Base-by-base conservation (phyloP, 2,329 filamentous ascomycete genomes). In the Magnaporthales sp. region DNA sequence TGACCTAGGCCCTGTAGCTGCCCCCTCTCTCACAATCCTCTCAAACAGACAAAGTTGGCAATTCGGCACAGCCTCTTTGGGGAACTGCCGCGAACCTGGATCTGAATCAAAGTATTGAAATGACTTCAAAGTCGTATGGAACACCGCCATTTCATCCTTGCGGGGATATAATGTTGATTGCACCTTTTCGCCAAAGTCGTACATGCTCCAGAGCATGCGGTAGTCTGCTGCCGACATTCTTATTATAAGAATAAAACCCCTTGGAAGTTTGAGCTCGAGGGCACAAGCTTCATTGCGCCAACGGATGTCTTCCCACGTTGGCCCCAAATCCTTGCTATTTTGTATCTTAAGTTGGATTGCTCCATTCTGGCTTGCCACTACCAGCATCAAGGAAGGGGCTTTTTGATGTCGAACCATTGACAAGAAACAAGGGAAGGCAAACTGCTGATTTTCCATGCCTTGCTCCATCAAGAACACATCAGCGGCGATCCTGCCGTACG, bases 101-200 rank as follows among this genome's bases (percentile, higher is more conserved):
- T 87, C 85, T 1, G 88, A 83, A 73, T 96, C 92, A 73, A 92
- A 89, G 74, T 94, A 95, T 72, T 94, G 91, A 70, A 96, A 92
- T 29, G 89, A 85, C 61, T 86, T 86, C 9, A 97, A 79, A 1
- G 85, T 88, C 8, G 86, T 84, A 71, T 89, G 86, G 74, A 91
- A 92, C 2, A 90, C 81, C 67, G 90, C 77, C 2, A 81, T 81
- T 77, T 97, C 93, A 65, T 91, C 90, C 31, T 83, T 81, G 56
- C 87, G 84, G 7, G 88, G 86, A 46, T 87, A 86, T 58, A 96
- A 81, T 65, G 87, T 91, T 29, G 84, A 83, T 73, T 93, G 89
- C 2, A 94, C 86, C 72, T 91, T 92, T 70, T 84, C 85, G 29
- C 90, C 91, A 74, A 96, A 94, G 68, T 96, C 92, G 70, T 93